phyloP scores from a whole-genome alignment of 495 filamentous ascomycete species.

The Penicillium macrosclerotiorum region DNA sequence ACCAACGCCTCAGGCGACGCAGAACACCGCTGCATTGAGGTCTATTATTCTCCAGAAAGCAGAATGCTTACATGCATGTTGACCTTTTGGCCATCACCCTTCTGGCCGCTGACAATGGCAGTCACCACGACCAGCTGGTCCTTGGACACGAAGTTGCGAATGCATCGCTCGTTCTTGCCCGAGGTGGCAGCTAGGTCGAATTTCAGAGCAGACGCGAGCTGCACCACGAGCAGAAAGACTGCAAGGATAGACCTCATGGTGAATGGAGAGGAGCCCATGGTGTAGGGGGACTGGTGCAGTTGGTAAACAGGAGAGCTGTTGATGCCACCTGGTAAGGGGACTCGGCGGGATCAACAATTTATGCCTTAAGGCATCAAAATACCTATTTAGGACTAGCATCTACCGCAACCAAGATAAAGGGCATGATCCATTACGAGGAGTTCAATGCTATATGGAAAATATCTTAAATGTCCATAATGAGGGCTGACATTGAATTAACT shows the following conservation, averaged over 20 bases:
- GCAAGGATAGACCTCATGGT: constrained; percentile 37
- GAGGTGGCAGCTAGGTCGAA: constrained; percentile 81
- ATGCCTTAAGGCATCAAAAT: constrained; percentile 10
- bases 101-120: constrained; percentile 75
- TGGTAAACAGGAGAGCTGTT: constrained; percentile 30
- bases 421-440: no score
- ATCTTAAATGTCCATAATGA: no score
- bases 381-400: no score
- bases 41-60: not conserved
- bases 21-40: not conserved
- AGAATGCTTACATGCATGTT: constrained; percentile 83
- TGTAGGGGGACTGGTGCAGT: constrained; percentile 24
- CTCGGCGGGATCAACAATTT: constrained; percentile 23
- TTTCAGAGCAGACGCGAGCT: constrained; percentile 74
- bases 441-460: no score
- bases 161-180: constrained; percentile 76
- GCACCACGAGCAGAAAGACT: constrained; percentile 46
- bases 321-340: constrained; percentile 36
- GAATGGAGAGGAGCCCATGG: constrained; percentile 33
- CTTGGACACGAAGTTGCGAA: constrained; percentile 91
- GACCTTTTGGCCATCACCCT: constrained; percentile 88
- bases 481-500: no score
- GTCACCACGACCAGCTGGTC: constrained; percentile 99
- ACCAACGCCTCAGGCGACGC: not conserved
- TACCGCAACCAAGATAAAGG: no score